These are phyloP conservation scores for Lentinula edodes DNA, from an alignment of 768 basidiomycete species.

Conservation along the genomic window DNA sequence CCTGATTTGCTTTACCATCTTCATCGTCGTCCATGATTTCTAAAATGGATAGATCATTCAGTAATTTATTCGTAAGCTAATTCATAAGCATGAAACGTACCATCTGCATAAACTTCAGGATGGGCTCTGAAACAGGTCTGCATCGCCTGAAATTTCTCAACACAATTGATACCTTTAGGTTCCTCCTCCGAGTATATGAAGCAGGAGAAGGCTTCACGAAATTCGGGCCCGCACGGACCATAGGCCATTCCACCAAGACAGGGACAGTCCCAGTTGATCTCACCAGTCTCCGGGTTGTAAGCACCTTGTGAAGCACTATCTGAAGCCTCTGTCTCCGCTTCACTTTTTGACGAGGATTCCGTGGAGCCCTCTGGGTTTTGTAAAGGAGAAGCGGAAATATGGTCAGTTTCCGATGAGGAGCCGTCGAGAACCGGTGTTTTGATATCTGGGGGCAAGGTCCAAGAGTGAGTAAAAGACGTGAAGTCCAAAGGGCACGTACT, in stretches of 20 bases:
- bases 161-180: constrained; percentile 96
- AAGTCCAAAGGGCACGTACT: constrained; percentile 15
- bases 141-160: constrained; percentile 97
- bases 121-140: constrained; percentile 96
- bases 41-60: constrained; percentile 15
- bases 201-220: constrained; percentile 94
- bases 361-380: neutral
- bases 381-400: neutral
- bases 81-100: constrained; percentile 38
- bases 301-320: constrained; percentile 40
- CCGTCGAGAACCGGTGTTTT: neutral
- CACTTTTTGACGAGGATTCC: neutral
- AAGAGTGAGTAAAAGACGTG: neutral
- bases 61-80: neutral
- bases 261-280: constrained; percentile 99
- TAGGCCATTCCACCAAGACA: constrained; percentile 99
- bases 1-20: constrained; percentile 15
- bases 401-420: constrained; percentile 4
- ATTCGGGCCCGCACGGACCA: constrained; percentile 90
- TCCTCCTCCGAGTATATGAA: constrained; percentile 93
- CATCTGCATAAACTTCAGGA: constrained; percentile 93
- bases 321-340: constrained; percentile 16
- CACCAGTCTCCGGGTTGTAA: constrained; percentile 93
- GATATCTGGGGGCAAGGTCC: neutral
- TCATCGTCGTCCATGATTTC: constrained; percentile 72